A percentile compares a stretch with the other conserved stretches of the same genome.
Evolutionary conservation across 108 stramenopile genomes (phyloP).

Genomic region (Chaetoceros muelleri): DNA sequence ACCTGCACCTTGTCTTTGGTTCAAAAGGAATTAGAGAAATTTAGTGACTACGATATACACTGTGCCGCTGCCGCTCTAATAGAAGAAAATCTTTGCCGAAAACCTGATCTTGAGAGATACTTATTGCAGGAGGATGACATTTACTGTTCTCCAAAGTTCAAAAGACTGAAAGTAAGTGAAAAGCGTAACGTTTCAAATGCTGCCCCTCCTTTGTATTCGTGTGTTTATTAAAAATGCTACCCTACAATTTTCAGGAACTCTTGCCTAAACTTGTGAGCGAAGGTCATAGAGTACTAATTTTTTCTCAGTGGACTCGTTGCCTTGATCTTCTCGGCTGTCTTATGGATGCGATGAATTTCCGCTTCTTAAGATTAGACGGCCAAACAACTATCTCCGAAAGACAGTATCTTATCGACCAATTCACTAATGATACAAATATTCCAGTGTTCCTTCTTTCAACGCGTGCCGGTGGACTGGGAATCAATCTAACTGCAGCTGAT

Average conservation of each 20-base stretch:
- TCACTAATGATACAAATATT: constrained; percentile 50
- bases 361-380: constrained; percentile 73
- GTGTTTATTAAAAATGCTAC: no score
- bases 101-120: constrained; percentile 35
- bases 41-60: constrained; percentile 83
- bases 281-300: constrained; percentile 83
- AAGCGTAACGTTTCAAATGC: background rate
- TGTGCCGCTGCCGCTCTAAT: constrained; percentile 58
- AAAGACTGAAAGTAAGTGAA: constrained; percentile 7
- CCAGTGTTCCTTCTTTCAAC: constrained; percentile 79
- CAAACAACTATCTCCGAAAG: constrained; percentile 52
- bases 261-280: constrained; percentile 85
- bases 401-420: constrained; percentile 66
- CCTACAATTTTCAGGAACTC: constrained; percentile 49
- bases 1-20: constrained; percentile 59
- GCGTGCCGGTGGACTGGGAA: constrained; percentile 39
- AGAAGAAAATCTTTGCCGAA: constrained; percentile 42
- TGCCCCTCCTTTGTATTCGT: background rate
- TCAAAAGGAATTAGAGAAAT: constrained; percentile 61
- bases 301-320: constrained; percentile 83
- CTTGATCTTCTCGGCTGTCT: constrained; percentile 76
- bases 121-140: constrained; percentile 42
- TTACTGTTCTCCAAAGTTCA: constrained; percentile 69
- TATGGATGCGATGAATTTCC: constrained; percentile 44
- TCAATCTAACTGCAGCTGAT: constrained; percentile 89